Evolutionary conservation across 1,284 basidiomycete genomes (phyloP).

Genomic region (Amylostereum areolatum): DNA sequence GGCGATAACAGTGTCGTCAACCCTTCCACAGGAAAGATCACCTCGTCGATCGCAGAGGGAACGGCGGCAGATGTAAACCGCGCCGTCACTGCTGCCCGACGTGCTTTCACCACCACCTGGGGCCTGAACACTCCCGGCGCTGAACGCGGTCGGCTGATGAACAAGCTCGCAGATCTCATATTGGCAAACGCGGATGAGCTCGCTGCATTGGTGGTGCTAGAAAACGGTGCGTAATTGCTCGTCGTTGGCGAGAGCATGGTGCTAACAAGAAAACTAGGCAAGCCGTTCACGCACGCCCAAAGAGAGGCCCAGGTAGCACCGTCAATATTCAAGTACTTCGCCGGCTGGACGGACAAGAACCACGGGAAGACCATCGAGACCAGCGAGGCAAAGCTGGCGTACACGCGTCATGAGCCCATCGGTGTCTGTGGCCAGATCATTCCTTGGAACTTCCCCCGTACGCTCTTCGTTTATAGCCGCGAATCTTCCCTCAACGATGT

Average conservation of each 20-base stretch:
- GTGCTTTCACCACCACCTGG: conserved; percentile 73
- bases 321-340: conserved; percentile 58
- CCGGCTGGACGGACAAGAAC: conserved; percentile 86
- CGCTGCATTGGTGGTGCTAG: conserved; percentile 75
- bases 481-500: conserved; percentile 40
- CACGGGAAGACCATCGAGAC: conserved; percentile 79
- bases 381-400: conserved; percentile 63
- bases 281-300: conserved; percentile 72
- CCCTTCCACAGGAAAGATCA: conserved; percentile 70
- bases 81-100: conserved; percentile 74
- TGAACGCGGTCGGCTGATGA: conserved; percentile 58
- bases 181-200: conserved; percentile 68
- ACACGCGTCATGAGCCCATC: conserved; percentile 89
- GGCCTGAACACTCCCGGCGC: conserved; percentile 63
- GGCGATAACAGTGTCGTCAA: conserved; percentile 57
- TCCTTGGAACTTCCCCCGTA: conserved; percentile 72
- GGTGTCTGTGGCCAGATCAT: conserved; percentile 89
- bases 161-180: conserved; percentile 72
- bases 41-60: conserved; percentile 66
- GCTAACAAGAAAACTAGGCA: conserved; percentile 27
- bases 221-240: conserved; percentile 29
- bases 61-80: conserved; percentile 66
- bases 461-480: conserved; percentile 15
- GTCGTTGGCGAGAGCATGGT: neutral
- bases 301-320: conserved; percentile 61